Evolutionary conservation across 2,329 filamentous ascomycete species (phyloP).

Genomic region (Aurifilum marmelostoma): DNA sequence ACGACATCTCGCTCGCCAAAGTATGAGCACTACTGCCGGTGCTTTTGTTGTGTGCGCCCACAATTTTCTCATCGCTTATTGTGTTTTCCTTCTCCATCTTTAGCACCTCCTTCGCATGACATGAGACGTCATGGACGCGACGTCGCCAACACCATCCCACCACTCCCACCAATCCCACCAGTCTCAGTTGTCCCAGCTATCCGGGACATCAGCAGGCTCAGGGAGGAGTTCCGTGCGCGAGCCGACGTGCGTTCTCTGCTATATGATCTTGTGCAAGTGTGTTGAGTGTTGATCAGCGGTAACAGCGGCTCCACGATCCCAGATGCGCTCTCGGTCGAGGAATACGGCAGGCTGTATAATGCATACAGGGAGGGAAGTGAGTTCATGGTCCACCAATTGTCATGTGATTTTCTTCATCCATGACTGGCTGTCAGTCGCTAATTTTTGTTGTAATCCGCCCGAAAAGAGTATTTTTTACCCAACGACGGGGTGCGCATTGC

Average conservation of each 20-base stretch:
- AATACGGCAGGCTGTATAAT: constrained; percentile 17
- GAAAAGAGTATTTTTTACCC: constrained; percentile 17
- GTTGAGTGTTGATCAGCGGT: background rate
- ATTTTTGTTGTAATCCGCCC: background rate
- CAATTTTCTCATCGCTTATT: background rate
- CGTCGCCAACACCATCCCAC: constrained; percentile 12
- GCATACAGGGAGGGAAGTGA: constrained; percentile 23
- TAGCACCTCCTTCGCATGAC: background rate
- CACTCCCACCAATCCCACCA: constrained; percentile 4
- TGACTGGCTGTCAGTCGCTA: background rate
- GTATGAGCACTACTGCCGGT: background rate
- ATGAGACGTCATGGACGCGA: background rate
- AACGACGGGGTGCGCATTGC: constrained; percentile 18
- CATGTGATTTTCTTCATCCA: background rate
- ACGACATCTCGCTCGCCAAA: background rate
- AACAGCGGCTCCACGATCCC: constrained; percentile 18
- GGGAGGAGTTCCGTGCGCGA: constrained; percentile 3
- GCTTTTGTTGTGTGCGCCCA: background rate
- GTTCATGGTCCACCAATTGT: background rate
- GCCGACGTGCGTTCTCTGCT: background rate
- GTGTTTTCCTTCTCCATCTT: background rate
- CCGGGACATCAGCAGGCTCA: constrained; percentile 3
- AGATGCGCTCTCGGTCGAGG: constrained; percentile 15
- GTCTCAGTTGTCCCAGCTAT: background rate
- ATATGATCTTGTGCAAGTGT: background rate